Evolutionary conservation across 176 grass and related monocot species (phyloP).

Genomic region (Microstegium vimineum): DNA sequence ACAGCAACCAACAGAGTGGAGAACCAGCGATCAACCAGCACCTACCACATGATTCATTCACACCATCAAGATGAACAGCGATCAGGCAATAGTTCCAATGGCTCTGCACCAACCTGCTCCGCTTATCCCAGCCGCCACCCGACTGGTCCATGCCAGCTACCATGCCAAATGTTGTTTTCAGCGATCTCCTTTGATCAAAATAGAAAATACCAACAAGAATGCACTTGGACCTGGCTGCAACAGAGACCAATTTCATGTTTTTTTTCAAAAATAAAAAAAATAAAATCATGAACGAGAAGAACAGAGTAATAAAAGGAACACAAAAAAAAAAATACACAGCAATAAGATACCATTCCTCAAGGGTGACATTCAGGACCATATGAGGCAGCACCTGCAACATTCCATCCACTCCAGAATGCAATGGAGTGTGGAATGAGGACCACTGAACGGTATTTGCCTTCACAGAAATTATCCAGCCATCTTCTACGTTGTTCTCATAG

Average conservation of each 20-base stretch:
- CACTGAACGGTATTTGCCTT: background rate
- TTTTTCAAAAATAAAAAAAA: background rate
- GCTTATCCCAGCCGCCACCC: too few relatives aligned
- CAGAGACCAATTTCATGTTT: background rate
- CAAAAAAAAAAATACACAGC: background rate
- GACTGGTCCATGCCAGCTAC: background rate
- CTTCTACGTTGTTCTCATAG: background rate
- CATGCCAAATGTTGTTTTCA: background rate
- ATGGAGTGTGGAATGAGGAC: background rate
- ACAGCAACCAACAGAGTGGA: background rate
- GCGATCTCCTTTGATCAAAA: background rate
- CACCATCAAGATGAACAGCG: background rate
- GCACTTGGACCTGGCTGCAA: background rate
- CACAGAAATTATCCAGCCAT: background rate
- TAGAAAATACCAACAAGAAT: background rate
- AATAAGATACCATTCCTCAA: background rate
- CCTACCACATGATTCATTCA: background rate
- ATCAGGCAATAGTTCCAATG: background rate
- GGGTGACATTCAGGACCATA: background rate
- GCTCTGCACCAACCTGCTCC: background rate
- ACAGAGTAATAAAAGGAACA: background rate
- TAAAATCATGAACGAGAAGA: background rate
- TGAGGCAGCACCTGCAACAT: background rate
- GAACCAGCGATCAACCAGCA: background rate
- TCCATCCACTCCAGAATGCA: background rate